Evolutionary conservation across 2,329 filamentous ascomycete species (phyloP).

Genomic region (Lasiodiplodia citricola): DNA sequence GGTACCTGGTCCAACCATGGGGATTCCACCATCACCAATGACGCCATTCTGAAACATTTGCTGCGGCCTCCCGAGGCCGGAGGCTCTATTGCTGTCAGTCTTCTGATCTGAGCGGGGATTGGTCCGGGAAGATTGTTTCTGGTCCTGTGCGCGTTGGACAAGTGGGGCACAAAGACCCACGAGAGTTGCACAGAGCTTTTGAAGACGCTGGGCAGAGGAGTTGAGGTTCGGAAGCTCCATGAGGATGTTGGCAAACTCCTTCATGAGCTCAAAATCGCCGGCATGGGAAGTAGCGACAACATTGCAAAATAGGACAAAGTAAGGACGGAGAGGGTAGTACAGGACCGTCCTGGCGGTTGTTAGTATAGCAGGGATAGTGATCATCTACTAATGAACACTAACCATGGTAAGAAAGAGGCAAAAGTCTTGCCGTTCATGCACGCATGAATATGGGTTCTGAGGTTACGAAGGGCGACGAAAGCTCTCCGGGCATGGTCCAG

Average conservation of each 20-base stretch:
- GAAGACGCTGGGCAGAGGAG: slow-evolving; percentile 38
- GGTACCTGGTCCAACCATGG: not conserved
- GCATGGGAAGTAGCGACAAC: slow-evolving; percentile 42
- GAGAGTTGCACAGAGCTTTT: slow-evolving; percentile 38
- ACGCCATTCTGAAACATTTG: not conserved
- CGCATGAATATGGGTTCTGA: slow-evolving; percentile 32
- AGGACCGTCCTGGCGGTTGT: slow-evolving; percentile 37
- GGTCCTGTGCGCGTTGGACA: slow-evolving; percentile 30
- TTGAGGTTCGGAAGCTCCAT: slow-evolving; percentile 38
- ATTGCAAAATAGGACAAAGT: slow-evolving; percentile 45
- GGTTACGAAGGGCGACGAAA: slow-evolving; percentile 37
- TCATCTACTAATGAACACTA: not conserved
- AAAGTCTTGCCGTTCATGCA: slow-evolving; percentile 40
- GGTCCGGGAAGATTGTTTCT: not conserved
- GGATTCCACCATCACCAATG: not conserved
- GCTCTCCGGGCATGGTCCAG: slow-evolving; percentile 39
- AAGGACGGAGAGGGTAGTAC: slow-evolving; percentile 41
- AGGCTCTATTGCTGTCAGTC: not conserved
- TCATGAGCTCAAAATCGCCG: slow-evolving; percentile 38
- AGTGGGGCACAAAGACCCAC: slow-evolving; percentile 40
- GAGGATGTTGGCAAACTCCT: slow-evolving; percentile 37
- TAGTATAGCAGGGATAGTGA: not conserved
- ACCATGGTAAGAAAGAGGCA: slow-evolving; percentile 36
- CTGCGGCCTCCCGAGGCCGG: not conserved
- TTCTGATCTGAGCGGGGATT: not conserved